Evolutionary conservation across 2,329 filamentous ascomycete genomes (phyloP).

Genomic region (Coniochaeta sp.): DNA sequence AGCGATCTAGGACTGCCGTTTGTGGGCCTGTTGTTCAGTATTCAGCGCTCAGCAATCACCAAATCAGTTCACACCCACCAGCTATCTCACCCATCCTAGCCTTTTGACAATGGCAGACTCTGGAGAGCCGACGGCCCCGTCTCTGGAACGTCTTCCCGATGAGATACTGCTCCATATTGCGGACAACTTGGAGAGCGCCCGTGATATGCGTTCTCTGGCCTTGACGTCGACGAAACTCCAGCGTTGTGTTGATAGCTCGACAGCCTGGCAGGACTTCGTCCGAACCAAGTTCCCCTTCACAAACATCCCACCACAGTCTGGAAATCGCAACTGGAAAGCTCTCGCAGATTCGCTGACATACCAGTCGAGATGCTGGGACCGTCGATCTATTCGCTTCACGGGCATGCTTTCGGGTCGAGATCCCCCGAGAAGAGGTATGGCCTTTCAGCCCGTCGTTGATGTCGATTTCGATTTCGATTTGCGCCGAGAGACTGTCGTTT

Average conservation of each 20-base stretch:
- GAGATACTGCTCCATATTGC: constrained; percentile 44
- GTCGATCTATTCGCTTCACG: constrained; percentile 33
- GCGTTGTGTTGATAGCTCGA: constrained; percentile 22
- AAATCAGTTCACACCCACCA: background rate
- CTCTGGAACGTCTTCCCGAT: constrained; percentile 38
- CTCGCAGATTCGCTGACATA: constrained; percentile 40
- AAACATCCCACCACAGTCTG: constrained; percentile 18
- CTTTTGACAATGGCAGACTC: background rate
- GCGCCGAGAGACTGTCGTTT: constrained; percentile 39
- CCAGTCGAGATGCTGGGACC: constrained; percentile 47
- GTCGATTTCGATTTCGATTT: constrained; percentile 28
- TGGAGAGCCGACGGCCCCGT: constrained; percentile 8
- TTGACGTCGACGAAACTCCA: constrained; percentile 30
- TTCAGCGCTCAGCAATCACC: background rate
- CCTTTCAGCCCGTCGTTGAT: constrained; percentile 41
- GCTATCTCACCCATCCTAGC: background rate
- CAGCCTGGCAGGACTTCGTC: constrained; percentile 43
- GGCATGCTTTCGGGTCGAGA: constrained; percentile 16
- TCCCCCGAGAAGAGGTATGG: constrained; percentile 23
- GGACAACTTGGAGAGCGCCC: constrained; percentile 38
- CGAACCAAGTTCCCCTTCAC: constrained; percentile 35
- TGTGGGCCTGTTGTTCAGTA: background rate
- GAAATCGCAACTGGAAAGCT: constrained; percentile 22
- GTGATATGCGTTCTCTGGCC: constrained; percentile 35
- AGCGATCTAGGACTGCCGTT: background rate